phyloP scores from a whole-genome alignment of 345 rosid genomes.

The Salix brachista region DNA sequence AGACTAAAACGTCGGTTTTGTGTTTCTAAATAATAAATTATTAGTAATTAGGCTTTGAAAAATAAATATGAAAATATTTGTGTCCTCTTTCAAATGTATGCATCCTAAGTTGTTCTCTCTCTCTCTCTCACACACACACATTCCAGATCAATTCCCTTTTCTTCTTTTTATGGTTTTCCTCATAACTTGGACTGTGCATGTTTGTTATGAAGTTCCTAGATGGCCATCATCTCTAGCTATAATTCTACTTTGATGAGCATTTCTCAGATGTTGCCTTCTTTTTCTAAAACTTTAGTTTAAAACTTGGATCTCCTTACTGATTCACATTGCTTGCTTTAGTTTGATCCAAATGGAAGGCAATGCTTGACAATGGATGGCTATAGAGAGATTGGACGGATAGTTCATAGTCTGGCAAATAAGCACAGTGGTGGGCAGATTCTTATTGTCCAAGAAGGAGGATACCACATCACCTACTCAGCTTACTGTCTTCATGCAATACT shows the following conservation, averaged over 20 bases:
- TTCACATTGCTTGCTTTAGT: constrained; percentile 36
- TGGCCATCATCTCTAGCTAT: background rate
- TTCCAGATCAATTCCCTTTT: no score
- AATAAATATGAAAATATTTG: no score
- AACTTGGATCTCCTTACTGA: background rate
- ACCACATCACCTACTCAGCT: constrained; percentile 82
- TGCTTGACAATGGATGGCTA: constrained; percentile 84
- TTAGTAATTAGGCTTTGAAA: no score
- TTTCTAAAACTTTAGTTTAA: background rate
- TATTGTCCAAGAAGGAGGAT: constrained; percentile 90
- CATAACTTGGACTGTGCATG: background rate
- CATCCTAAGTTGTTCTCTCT: no score
- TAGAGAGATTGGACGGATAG: constrained; percentile 52
- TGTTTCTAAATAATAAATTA: no score
- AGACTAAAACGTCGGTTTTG: no score
- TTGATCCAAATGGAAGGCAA: constrained; percentile 91
- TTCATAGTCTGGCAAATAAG: constrained; percentile 42
- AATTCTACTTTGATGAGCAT: background rate
- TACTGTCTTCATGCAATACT: constrained; percentile 84
- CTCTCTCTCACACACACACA: no score
- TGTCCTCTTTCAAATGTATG: no score
- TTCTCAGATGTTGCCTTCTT: background rate
- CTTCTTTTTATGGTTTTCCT: background rate
- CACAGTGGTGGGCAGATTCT: constrained; percentile 60
- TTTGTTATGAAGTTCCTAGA: background rate